A percentile compares a stretch with the other conserved stretches of the same genome.
Evolutionary conservation across 768 basidiomycete genomes (phyloP).

Genomic region (Collybia nuda): DNA sequence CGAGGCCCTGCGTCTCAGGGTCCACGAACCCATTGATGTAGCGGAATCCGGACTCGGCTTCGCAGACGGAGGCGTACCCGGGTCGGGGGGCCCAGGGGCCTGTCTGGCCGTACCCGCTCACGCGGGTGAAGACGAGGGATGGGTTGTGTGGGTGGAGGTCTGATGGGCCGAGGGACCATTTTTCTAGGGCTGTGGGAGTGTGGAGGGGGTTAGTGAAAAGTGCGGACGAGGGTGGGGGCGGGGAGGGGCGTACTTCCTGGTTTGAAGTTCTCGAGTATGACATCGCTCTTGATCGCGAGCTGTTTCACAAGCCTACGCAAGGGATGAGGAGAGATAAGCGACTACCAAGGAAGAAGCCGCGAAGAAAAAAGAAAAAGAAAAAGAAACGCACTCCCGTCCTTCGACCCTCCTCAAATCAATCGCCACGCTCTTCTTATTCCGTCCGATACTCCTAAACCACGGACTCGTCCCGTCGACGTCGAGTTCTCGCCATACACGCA

Average conservation of each 20-base stretch:
- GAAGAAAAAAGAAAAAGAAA: no score
- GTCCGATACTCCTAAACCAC: constrained; percentile 70
- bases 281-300: constrained; percentile 64
- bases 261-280: constrained; percentile 72
- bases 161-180: constrained; percentile 62
- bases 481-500: constrained; percentile 70
- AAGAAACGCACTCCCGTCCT: constrained; percentile 39
- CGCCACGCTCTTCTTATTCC: constrained; percentile 75
- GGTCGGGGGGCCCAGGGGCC: constrained; percentile 72
- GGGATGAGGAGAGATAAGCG: no score
- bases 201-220: neutral
- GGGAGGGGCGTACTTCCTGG: constrained; percentile 60
- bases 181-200: constrained; percentile 73
- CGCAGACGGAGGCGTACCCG: constrained; percentile 74
- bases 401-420: constrained; percentile 62
- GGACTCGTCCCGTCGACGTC: constrained; percentile 72
- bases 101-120: constrained; percentile 75
- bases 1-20: constrained; percentile 46
- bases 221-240: neutral
- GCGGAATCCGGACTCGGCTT: constrained; percentile 73
- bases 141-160: constrained; percentile 74
- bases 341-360: neutral
- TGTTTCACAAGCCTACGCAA: constrained; percentile 52
- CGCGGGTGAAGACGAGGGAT: constrained; percentile 86
- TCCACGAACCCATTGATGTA: constrained; percentile 71